Base-by-base conservation (phyloP, 169 alveolate genomes). In the Eimeria praecox region DNA sequence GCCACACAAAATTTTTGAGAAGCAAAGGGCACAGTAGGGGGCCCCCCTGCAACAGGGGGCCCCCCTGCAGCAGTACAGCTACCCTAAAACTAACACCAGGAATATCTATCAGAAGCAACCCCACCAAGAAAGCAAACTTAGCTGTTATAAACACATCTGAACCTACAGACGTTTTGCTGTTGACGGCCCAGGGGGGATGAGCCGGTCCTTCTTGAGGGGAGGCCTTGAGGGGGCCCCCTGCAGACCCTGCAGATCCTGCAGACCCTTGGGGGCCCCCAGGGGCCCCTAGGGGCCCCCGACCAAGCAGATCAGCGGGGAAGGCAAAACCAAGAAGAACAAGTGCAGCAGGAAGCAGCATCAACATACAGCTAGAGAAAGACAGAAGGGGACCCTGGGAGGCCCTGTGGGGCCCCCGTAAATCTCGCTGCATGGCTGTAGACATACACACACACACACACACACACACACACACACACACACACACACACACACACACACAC, bases 101-200 rank as follows among this genome's bases (percentile, higher is more conserved):
- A 42, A 96, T 92, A 35, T 96, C 97, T 56, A 96, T 96, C 1
- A 96, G 89, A 40, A 96, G 96, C 69, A 96, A 82, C 69, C 97
- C 97, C 52, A 96, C 97, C 73, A 96, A 40, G 44, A 95, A 96
- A 16, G 97, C 97, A 42, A 95, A 96, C 95, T 96, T 96, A 64
- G 97, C 86, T 6, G 96, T 95, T 20, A 96, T 59, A 94, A 95
- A 96, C 88, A 96, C 94, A 62, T 96, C 97, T 33, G 95, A 82
- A 9, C 90, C 90, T 5, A 49, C 90, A 24, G 49, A 33, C 14
- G 64, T 22, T 46, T 82, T 82, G 90, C 90, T 49, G 71, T 40
- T 46, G 38, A 35, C 9, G 73, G 27, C 71, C 90, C 90, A 82
- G 9, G 22, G 35, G 27, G 73, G 49, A 10, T n/a, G n/a, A n/a